A percentile compares a stretch with the other conserved stretches of the same genome.
Evolutionary conservation across 352 stramenopile species (phyloP).

Genomic region (Phytophthora sp.): DNA sequence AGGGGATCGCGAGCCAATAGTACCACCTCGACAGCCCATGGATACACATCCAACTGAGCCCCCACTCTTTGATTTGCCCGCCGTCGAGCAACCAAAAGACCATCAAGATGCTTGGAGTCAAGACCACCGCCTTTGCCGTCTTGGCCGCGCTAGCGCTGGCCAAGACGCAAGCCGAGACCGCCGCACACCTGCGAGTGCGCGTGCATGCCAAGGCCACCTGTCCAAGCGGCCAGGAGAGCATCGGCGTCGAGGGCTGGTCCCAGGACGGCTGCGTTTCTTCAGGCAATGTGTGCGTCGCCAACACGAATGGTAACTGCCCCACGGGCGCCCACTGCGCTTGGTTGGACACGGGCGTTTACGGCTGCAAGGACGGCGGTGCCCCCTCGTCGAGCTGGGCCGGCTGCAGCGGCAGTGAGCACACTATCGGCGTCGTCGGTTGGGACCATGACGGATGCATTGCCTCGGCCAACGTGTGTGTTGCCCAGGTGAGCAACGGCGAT

Average conservation of each 20-base stretch:
- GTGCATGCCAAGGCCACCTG: constrained; percentile 38
- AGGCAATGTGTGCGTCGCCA: constrained; percentile 27
- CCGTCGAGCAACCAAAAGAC: not conserved
- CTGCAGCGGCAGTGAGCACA: constrained; percentile 18
- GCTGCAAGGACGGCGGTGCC: constrained; percentile 23
- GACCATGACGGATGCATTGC: constrained; percentile 26
- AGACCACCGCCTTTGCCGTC: constrained; percentile 35
- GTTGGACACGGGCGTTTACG: constrained; percentile 36
- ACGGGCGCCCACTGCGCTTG: constrained; percentile 30
- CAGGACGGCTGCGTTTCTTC: constrained; percentile 8
- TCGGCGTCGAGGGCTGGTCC: constrained; percentile 24
- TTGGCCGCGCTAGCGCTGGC: constrained; percentile 28
- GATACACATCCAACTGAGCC: constrained; percentile 10
- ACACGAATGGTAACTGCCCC: constrained; percentile 25
- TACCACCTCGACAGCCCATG: constrained; percentile 9
- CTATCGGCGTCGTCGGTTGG: constrained; percentile 27
- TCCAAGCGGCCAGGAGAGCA: constrained; percentile 25
- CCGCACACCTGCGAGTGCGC: constrained; percentile 39
- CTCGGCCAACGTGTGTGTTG: constrained; percentile 32
- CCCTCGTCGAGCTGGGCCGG: constrained; percentile 11
- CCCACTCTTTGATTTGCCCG: constrained; percentile 40
- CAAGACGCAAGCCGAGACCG: constrained; percentile 28
- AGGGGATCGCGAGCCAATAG: constrained; percentile 17
- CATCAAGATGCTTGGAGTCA: constrained; percentile 41
- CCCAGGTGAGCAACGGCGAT: constrained; percentile 31